These are phyloP conservation scores for Aspergillus biplanus DNA, from an alignment of 495 filamentous ascomycete genomes.

Conservation along the genomic window DNA sequence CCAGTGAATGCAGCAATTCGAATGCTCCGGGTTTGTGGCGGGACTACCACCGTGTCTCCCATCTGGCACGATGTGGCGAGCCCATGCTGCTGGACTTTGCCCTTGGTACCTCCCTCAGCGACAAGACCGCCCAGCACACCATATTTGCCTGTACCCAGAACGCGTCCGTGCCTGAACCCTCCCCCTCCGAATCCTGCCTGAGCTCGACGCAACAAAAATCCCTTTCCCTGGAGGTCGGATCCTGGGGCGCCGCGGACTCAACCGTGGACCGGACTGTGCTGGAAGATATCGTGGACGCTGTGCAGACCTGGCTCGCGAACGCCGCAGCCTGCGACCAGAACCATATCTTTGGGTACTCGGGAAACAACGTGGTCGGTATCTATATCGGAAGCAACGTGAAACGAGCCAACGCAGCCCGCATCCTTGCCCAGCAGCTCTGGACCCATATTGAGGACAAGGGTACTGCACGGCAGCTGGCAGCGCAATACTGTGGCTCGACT, in stretches of 20 bases:
- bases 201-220: not conserved
- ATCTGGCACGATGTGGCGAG: not conserved
- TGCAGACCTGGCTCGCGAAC: not conserved
- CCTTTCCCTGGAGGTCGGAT: not conserved
- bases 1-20: not conserved
- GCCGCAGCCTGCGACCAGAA: not conserved
- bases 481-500: not conserved
- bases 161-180: not conserved
- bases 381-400: not conserved
- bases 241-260: not conserved
- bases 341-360: not conserved
- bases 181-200: conserved; percentile 1
- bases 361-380: not conserved
- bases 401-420: not conserved
- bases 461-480: not conserved
- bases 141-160: not conserved
- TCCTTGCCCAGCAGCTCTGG: not conserved
- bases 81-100: conserved; percentile 9
- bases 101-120: not conserved
- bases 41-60: not conserved
- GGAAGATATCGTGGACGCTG: not conserved
- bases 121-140: not conserved
- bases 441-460: not conserved
- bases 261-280: not conserved
- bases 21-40: not conserved